Percentiles rank a stretch among this genome's conserved stretches.
These are phyloP conservation scores for Botrytis paeoniae DNA, from an alignment of 2,329 filamentous ascomycete species.

Conservation along the genomic window DNA sequence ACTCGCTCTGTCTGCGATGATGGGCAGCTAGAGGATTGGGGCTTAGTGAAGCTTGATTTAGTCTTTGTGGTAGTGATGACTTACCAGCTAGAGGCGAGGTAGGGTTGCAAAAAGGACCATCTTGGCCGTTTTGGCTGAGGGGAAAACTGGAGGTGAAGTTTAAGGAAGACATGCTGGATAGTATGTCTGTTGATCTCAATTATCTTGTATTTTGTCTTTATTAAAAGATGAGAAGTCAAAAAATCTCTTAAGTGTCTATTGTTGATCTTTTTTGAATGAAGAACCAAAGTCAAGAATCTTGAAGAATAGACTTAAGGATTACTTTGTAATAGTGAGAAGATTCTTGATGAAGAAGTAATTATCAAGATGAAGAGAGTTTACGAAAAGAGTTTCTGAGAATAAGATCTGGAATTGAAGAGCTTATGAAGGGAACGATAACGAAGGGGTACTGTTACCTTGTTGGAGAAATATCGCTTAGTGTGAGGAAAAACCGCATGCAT, in stretches of 20 bases:
- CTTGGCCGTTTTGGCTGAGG: rapidly evolving
- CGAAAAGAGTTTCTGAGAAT: neutral
- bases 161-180: neutral
- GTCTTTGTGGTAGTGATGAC: rapidly evolving
- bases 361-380: no score
- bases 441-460: neutral
- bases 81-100: neutral
- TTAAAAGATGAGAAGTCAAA: rapidly evolving
- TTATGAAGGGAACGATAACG: neutral
- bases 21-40: rapidly evolving
- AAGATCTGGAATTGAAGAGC: neutral
- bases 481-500: neutral
- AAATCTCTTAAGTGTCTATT: neutral
- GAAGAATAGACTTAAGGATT: neutral
- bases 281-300: rapidly evolving
- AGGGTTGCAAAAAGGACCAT: neutral
- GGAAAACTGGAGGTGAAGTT: neutral
- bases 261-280: neutral
- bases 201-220: no score
- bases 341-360: neutral
- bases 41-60: rapidly evolving
- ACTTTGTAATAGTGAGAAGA: rapidly evolving
- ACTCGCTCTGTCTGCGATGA: neutral
- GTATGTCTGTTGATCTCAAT: neutral
- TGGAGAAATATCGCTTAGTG: neutral